phyloP scores from a whole-genome alignment of 139 green algal genomes.

The Tetraselmis chui region DNA sequence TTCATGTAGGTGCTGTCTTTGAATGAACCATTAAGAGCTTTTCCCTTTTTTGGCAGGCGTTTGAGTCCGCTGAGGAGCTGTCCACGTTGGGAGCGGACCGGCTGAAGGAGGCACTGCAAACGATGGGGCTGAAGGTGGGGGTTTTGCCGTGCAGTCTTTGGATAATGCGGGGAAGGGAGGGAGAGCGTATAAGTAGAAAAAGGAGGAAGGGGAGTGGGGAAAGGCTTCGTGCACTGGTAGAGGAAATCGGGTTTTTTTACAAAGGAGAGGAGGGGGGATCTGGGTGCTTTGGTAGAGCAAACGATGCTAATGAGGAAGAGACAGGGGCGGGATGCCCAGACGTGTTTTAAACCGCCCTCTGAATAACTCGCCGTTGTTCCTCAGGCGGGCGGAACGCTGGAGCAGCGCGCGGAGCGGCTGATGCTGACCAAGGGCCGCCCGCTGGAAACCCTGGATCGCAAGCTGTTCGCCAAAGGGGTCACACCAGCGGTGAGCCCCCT shows the following conservation, averaged over 20 bases:
- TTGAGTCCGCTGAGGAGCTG: conserved; percentile 76
- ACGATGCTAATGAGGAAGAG: too few relatives aligned
- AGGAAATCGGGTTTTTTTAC: too few relatives aligned
- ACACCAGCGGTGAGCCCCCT: conserved; percentile 16
- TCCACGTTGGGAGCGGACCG: conserved; percentile 61
- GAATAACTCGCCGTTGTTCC: too few relatives aligned
- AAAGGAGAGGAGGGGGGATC: too few relatives aligned
- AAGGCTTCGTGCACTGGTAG: too few relatives aligned
- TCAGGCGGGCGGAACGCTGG: conserved; percentile 69
- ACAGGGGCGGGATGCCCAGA: too few relatives aligned
- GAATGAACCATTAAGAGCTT: background rate
- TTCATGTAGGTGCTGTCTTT: background rate
- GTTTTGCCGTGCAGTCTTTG: too few relatives aligned
- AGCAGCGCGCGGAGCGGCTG: conserved; percentile 80
- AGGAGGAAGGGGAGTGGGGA: too few relatives aligned
- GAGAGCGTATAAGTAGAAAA: too few relatives aligned
- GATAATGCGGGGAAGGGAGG: too few relatives aligned
- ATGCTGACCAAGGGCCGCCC: conserved; percentile 54
- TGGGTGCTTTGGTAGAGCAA: too few relatives aligned
- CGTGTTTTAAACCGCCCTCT: too few relatives aligned
- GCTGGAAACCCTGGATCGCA: conserved; percentile 57
- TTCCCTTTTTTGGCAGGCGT: conserved; percentile 35
- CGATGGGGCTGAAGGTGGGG: conserved; percentile 75
- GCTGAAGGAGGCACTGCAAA: conserved; percentile 69
- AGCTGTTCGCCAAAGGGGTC: conserved; percentile 68